Evolutionary conservation across 148 eudicot species (phyloP), one percentile per base, ranked within the genome.

Genomic region (Rheum nobile): DNA sequence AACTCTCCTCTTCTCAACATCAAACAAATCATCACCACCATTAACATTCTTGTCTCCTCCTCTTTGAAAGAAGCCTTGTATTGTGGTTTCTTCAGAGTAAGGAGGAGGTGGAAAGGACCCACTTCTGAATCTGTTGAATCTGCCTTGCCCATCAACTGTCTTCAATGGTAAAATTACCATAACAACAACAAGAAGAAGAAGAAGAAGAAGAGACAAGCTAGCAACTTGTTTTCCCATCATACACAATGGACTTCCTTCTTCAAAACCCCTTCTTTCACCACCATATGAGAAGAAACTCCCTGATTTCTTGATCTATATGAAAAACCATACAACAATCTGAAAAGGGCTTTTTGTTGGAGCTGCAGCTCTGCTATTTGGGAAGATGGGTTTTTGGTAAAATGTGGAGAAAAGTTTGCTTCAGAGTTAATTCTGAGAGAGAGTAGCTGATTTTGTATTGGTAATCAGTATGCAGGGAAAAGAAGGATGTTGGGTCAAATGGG

Each of bases 1-100:
- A 80, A 92, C 84, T 85, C 79, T 92, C 63, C 97, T 92, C 84
- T 84, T 86, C 72, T 90, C 89, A 80, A 72, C 91, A 43, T 85
- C 93, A 83, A 90, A 85, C 70, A 82, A 78, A 47, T 69, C 83
- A 79, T 74, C 86, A 77, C 46, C 79, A 28, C 22, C 76, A 77
- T 19, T 17, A n/a, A 55, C 73, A 6, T 52, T 68, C 34, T 59
- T 69, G 69, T 70, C 73, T 72, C 38, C 59, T 39, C 69, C 69
- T 34, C 32, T 76, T 6, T 10, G 67, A 11, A 17, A 76, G 73
- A 80, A 82, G 10, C 72, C 73, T 75, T 75, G 67, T 78, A 19
- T 59, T 48, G 39, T 73, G 47, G 24, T 59, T 74, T 71, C 13
- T 65, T 71, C 26, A 14, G 72, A 46, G 39, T 63, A 6, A 28